Evolutionary conservation across 768 basidiomycete genomes (phyloP).

Genomic region (Xerocomus potaroensis): DNA sequence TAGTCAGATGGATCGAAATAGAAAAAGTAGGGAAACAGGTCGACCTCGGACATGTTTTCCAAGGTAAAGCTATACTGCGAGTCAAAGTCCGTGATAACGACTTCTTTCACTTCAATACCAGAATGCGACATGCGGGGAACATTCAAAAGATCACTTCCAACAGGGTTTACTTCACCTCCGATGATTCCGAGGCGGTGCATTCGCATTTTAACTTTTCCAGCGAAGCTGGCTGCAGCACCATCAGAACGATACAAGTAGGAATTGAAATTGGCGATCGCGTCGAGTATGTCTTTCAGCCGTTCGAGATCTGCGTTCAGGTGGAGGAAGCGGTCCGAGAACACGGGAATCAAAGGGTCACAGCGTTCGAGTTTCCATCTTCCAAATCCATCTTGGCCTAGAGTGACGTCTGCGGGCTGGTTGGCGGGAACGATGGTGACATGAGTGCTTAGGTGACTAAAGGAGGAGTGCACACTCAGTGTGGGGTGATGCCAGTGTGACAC

Average conservation of each 20-base stretch:
- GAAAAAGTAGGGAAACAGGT: constrained; percentile 23
- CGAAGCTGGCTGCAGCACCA: constrained; percentile 3
- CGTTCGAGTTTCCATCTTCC: constrained; percentile 16
- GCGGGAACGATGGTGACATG: constrained; percentile 7
- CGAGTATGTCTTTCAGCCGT: constrained; percentile 3
- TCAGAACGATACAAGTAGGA: constrained; percentile 17
- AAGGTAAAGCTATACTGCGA: constrained; percentile 14
- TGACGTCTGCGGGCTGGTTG: constrained; percentile 8
- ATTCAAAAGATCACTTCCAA: constrained; percentile 9
- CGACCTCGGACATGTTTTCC: constrained; percentile 13
- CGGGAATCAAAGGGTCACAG: constrained; percentile 9
- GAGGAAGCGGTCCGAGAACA: constrained; percentile 4
- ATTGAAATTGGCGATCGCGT: constrained; percentile 18
- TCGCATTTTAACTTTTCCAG: constrained; percentile 11
- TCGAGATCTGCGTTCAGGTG: background rate
- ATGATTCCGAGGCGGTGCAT: constrained; percentile 6
- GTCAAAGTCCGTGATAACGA: constrained; percentile 9
- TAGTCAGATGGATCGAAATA: constrained; percentile 24
- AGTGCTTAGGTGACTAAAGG: background rate
- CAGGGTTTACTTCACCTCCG: constrained; percentile 1
- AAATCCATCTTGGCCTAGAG: background rate
- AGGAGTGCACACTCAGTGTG: constrained; percentile 7
- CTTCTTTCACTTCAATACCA: constrained; percentile 8
- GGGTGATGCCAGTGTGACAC: constrained; percentile 13
- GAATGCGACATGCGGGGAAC: background rate